Percentiles rank a stretch among this genome's conserved stretches.
Evolutionary conservation across 2,329 filamentous ascomycete species (phyloP).

Genomic region (Bretziella fagacearum): DNA sequence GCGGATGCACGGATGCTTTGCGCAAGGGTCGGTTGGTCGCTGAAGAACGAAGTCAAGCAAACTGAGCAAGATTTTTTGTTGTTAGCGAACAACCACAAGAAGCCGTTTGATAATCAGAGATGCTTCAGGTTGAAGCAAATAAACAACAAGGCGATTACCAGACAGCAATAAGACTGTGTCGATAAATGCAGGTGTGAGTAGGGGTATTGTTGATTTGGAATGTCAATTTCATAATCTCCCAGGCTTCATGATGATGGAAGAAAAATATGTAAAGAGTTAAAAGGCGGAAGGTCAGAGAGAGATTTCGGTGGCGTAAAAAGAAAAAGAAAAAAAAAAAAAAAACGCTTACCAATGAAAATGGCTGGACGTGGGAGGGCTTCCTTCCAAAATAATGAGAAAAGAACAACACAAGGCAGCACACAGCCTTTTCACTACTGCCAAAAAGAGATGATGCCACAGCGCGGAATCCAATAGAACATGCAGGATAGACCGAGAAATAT

Average conservation of each 20-base stretch:
- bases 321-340: background rate
- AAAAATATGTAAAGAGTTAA: no score
- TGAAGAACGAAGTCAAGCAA: background rate
- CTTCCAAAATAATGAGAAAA: background rate
- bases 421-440: background rate
- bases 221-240: no score
- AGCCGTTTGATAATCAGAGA: background rate
- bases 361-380: no score
- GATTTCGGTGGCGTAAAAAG: no score
- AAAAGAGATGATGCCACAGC: background rate
- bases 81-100: background rate
- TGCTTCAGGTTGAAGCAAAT: no score
- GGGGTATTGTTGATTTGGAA: no score
- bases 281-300: no score
- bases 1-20: slow-evolving; percentile 13
- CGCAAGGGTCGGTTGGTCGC: slow-evolving; percentile 9
- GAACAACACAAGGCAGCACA: background rate
- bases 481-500: background rate
- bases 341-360: background rate
- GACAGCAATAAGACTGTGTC: no score
- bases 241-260: no score
- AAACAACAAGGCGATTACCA: no score
- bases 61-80: background rate
- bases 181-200: no score
- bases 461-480: background rate